Evolutionary conservation across 2,329 filamentous ascomycete species (phyloP).

Genomic region (Ceratocystis ficicola): DNA sequence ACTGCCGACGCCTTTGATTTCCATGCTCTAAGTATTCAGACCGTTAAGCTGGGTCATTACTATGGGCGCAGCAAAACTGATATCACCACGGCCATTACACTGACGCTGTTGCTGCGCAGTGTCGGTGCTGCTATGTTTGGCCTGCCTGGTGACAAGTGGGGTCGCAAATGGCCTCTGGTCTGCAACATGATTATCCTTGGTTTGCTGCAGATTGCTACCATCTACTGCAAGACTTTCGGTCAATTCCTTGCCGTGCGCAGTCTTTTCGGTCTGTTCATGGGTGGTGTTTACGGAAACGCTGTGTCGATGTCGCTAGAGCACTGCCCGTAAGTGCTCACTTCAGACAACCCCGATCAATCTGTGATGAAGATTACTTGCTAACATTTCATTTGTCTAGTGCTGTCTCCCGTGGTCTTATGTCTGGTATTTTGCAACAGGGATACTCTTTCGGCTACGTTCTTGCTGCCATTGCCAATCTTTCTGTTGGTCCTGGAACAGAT

Average conservation of each 20-base stretch:
- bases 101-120: constrained; percentile 62
- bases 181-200: constrained; percentile 63
- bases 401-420: constrained; percentile 60
- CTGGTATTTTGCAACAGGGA: constrained; percentile 65
- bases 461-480: constrained; percentile 62
- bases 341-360: not conserved
- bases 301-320: constrained; percentile 70
- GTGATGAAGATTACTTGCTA: constrained; percentile 17
- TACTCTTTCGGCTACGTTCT: constrained; percentile 71
- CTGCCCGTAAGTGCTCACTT: constrained; percentile 45
- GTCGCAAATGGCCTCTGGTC: constrained; percentile 75
- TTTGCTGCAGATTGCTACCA: constrained; percentile 59
- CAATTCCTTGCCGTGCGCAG: constrained; percentile 62
- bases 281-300: constrained; percentile 66
- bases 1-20: constrained; percentile 76
- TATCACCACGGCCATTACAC: constrained; percentile 61
- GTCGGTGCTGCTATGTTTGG: constrained; percentile 67
- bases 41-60: constrained; percentile 50
- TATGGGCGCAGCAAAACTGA: constrained; percentile 46
- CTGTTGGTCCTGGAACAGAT: constrained; percentile 50
- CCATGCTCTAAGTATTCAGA: constrained; percentile 68
- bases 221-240: constrained; percentile 58
- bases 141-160: constrained; percentile 64
- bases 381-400: constrained; percentile 31
- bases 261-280: constrained; percentile 72